Percentiles rank a stretch among this genome's conserved stretches.
Evolutionary conservation across 306 rosid genomes (phyloP).

Genomic region (Quercus glauca): DNA sequence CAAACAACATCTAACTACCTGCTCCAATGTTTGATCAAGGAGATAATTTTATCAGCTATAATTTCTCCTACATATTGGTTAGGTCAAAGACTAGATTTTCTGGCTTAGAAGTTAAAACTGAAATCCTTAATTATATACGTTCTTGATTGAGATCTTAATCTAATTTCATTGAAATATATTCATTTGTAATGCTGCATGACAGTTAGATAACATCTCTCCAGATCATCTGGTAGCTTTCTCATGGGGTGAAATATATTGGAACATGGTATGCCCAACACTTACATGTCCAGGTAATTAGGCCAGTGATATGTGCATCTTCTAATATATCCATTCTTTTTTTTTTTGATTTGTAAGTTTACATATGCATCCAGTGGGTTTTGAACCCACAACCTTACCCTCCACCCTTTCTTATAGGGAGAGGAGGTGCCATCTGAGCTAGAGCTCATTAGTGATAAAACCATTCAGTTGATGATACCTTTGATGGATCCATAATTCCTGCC

Average conservation of each 20-base stretch:
- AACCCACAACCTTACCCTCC: no score
- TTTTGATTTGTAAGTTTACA: slow-evolving; percentile 56
- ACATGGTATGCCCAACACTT: neutral
- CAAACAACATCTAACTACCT: slow-evolving; percentile 91
- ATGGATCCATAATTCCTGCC: slow-evolving; percentile 88
- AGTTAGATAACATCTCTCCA: neutral
- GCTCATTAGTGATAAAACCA: neutral
- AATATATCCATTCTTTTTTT: slow-evolving; percentile 31
- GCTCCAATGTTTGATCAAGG: slow-evolving; percentile 20
- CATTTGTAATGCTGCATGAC: neutral
- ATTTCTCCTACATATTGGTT: neutral
- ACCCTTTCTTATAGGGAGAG: no score
- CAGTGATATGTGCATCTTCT: neutral
- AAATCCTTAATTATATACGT: neutral
- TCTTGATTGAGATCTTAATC: neutral
- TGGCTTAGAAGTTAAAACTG: neutral
- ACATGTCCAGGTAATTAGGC: neutral
- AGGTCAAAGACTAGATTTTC: neutral
- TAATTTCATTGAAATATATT: neutral
- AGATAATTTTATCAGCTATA: neutral
- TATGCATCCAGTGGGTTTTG: no score
- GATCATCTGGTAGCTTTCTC: neutral
- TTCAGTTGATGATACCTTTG: slow-evolving; percentile 54
- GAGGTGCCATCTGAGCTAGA: no score
- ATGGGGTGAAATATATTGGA: neutral